A percentile compares a stretch with the other conserved stretches of the same genome.
phyloP scores from a whole-genome alignment of 148 eudicot genomes.

The Fagopyrum homotropicum region DNA sequence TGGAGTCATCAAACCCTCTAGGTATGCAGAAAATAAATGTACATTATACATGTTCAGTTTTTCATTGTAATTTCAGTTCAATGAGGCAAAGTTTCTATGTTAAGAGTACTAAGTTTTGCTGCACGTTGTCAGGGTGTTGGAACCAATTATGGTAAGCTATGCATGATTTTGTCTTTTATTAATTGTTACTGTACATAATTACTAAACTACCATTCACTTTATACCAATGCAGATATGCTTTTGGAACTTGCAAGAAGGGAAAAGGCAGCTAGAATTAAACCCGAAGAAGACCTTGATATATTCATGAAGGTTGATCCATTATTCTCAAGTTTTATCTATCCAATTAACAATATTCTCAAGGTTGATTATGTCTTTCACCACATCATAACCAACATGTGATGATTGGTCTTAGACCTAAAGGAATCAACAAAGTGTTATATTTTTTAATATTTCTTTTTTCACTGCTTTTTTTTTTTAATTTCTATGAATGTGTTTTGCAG shows the following conservation, averaged over 20 bases:
- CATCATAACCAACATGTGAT: too few species aligned
- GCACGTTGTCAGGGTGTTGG: slow-evolving; percentile 96
- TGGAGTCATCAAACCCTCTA: slow-evolving; percentile 88
- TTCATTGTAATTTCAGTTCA: too few species aligned
- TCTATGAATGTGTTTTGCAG: too few species aligned
- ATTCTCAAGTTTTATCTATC: background rate
- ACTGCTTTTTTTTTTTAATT: too few species aligned
- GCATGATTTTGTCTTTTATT: background rate
- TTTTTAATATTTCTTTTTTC: too few species aligned
- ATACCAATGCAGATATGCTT: slow-evolving; percentile 78
- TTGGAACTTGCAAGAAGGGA: slow-evolving; percentile 94
- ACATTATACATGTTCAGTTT: background rate
- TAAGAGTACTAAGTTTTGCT: slow-evolving; percentile 24
- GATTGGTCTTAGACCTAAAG: too few species aligned
- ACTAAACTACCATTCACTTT: background rate
- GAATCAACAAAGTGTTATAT: too few species aligned
- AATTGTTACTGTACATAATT: background rate
- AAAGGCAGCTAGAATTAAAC: slow-evolving; percentile 60
- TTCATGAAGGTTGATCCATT: slow-evolving; percentile 67
- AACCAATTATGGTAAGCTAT: slow-evolving; percentile 76
- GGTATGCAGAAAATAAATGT: slow-evolving; percentile 28
- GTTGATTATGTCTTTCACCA: too few species aligned
- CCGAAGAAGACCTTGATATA: slow-evolving; percentile 95
- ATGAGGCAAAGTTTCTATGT: background rate
- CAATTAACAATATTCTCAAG: background rate